These are phyloP conservation scores for Amniculicola lignicola DNA, from an alignment of 495 filamentous ascomycete genomes.

Conservation along the genomic window DNA sequence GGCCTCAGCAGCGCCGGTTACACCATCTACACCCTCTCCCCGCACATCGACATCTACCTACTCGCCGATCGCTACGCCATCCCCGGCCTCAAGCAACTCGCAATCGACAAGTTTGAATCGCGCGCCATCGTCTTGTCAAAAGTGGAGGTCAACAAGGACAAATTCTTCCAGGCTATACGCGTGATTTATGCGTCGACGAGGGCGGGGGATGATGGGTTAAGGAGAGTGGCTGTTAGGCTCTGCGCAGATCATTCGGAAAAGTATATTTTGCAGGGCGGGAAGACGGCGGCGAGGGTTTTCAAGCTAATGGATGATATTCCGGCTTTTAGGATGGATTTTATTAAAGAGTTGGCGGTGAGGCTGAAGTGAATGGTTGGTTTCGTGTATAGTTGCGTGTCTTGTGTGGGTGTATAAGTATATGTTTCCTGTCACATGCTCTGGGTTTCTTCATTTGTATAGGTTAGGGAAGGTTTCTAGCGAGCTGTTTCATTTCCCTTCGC, in stretches of 20 bases:
- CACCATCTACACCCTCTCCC: conserved; percentile 17
- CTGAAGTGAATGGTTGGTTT: too few relatives aligned
- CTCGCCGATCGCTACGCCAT: conserved; percentile 13
- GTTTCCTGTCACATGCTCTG: too few relatives aligned
- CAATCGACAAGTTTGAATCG: conserved; percentile 16
- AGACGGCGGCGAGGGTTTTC: conserved; percentile 19
- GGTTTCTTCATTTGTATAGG: too few relatives aligned
- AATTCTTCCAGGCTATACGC: conserved; percentile 22
- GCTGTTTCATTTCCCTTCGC: too few relatives aligned
- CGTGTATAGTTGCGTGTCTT: too few relatives aligned
- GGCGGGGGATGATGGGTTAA: background rate
- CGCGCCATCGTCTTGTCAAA: conserved; percentile 11
- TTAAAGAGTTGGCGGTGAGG: conserved; percentile 15
- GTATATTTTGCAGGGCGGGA: conserved; percentile 13
- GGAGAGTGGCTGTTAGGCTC: conserved; percentile 4
- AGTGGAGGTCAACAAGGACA: conserved; percentile 19
- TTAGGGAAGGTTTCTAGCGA: too few relatives aligned
- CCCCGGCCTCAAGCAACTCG: conserved; percentile 13
- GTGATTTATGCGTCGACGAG: conserved; percentile 16
- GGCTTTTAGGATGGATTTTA: conserved; percentile 19
- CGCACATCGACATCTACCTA: conserved; percentile 17
- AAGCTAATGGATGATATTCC: conserved; percentile 22
- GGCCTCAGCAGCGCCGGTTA: conserved; percentile 19
- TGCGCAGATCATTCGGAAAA: conserved; percentile 18
- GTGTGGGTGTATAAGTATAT: too few relatives aligned